Conservation (phyloP, 805 yeast species). For the Kodamaea nitidulidarum region DNA sequence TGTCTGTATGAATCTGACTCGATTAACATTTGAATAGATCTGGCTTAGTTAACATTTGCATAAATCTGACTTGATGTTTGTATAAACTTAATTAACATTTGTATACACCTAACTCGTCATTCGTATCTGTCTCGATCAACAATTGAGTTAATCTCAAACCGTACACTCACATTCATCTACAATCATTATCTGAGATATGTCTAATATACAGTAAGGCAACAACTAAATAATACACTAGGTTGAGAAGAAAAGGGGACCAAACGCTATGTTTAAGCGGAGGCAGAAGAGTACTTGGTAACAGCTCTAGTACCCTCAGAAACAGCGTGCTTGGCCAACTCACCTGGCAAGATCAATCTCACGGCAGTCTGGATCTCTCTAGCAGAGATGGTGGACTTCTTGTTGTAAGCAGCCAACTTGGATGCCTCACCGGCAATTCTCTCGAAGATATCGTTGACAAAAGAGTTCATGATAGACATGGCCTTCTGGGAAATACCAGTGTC, state of each 20-base stretch:
- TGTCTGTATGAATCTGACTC: too few relatives aligned
- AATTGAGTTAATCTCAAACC: too few relatives aligned
- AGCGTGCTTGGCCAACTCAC: conserved; percentile 39
- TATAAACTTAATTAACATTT: too few relatives aligned
- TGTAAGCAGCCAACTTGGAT: conserved; percentile 38
- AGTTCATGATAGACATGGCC: conserved; percentile 39
- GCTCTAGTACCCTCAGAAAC: conserved; percentile 40
- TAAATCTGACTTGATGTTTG: too few relatives aligned
- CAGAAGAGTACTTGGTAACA: conserved; percentile 37
- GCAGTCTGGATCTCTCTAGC: conserved; percentile 39
- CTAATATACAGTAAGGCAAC: conserved; percentile 13
- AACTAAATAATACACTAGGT: conserved; percentile 14
- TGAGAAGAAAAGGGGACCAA: conserved; percentile 5
- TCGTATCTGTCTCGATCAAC: too few relatives aligned
- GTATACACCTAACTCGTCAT: too few relatives aligned
- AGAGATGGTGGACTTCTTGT: conserved; percentile 37
- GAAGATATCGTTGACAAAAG: conserved; percentile 35
- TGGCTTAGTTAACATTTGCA: too few relatives aligned
- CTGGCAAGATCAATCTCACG: conserved; percentile 37
- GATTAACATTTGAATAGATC: too few relatives aligned
- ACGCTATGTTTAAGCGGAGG: conserved; percentile 25
- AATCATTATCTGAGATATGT: conserved; percentile 6
- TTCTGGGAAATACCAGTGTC: conserved; percentile 38
- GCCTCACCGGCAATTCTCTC: conserved; percentile 37
- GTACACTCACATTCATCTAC: too few relatives aligned